Evolutionary conservation across 495 filamentous ascomycete species (phyloP), one percentile per base, ranked within the genome.

Genomic region (Aspergillus sclerotiicarbonarius): DNA sequence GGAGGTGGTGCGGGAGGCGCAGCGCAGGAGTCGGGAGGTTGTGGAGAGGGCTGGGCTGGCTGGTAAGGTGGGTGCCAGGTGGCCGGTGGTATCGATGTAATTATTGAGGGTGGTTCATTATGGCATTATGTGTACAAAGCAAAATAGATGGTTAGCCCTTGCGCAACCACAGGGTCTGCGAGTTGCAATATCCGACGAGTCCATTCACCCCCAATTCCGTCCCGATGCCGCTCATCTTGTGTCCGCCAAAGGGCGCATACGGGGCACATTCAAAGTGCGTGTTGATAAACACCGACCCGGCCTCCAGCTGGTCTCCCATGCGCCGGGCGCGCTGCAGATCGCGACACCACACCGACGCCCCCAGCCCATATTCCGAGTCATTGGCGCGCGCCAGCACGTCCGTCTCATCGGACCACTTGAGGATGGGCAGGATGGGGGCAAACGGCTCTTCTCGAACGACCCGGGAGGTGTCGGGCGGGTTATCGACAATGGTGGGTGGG

Each of bases 211-310:
- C 81, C 68, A 83, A 80, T 67, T 86, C 84, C 13, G 79, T 80
- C 13, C 85, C 85, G 41, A 86, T 81, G 2, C 86, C 85, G 58
- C 77, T 82, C 56, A 83, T 74, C 77, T 88, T 88, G 66, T 83
- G 79, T 31, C 86, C 86, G 16, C 72, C 77, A 61, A 87, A 89
- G 53, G 78, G 79, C 3, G 77, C 80, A 45, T 73, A 76, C 29
- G 78, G 78, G 3, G 66, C 69, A 3, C 72, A 65, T 51, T 78
- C 75, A 66, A 80, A 77, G 29, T 65, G 69, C 15, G 64, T 56
- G 48, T 86, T 84, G 51, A 86, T 79, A 76, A 76, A 85, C 19
- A 85, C 81, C 16, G 69, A 78, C 8, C 83, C 84, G 0, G 79
- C 76, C 65, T 81, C 76, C 20, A 86, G 68, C 33, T 69, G 68